Base-by-base conservation (phyloP, 208 protist genomes). In the Leishmania lainsoni region DNA sequence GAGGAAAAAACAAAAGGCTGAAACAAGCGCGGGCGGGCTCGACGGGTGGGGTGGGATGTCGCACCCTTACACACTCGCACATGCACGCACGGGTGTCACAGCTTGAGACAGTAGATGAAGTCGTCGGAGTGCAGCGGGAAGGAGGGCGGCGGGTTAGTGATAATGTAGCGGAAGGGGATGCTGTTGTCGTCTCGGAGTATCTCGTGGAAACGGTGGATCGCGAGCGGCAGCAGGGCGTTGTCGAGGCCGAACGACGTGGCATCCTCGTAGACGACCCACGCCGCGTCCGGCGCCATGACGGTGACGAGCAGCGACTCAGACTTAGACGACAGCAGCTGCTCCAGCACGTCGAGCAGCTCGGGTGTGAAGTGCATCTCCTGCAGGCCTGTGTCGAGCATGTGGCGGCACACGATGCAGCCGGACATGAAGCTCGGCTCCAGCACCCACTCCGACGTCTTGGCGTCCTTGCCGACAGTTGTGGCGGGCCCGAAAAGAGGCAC, bases 371-470 rank as follows among this genome's bases (percentile, higher is more conserved):
- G 86, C 69, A 78, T 81, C 58, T 90, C 83, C 69, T 86, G 80
- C 54, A 87, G 81, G 8, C 75, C 75, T 49, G 86, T 87, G 79
- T 87, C 86, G 32, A 90, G 81, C 83, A 90, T 90, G 69, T 85
- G 80, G 52, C 86, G 83, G 63, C 83, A 89, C 59, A 89, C 83
- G 48, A 87, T 72, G 74, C 65, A 80, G 59, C 86, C 86, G 29
- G 83, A 87, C 76, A 87, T 85, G 71, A 87, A 89, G 63, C 78
- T 85, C 49, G 86, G 86, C 71, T 89, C 86, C 73, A 76, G 68
- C 52, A 83, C 85, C 85, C 85, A 88, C 54, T 88, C 81, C 68
- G 68, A 81, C 14, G 59, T 75, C 48, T 79, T 58, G 45, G 66
- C 72, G 68, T 82, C 63, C 58, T 81, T 74, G 70, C 75, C 72